Evolutionary conservation across 2,329 filamentous ascomycete genomes (phyloP), one percentile per base, ranked within the genome.

Genomic region (Plectosphaerella plurivora): DNA sequence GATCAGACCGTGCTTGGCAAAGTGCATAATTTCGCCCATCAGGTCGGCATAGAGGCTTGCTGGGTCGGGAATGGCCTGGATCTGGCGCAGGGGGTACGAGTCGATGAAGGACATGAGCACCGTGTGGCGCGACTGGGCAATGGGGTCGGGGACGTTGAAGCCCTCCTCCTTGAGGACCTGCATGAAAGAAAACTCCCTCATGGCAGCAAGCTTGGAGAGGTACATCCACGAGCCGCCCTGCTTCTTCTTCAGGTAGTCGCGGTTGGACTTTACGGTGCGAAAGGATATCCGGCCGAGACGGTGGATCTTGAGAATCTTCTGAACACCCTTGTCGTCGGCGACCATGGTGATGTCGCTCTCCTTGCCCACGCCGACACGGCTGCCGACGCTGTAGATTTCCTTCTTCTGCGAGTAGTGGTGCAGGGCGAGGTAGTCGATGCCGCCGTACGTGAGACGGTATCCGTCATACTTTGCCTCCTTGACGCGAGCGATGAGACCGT

Each of bases 391-490:
- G 79, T 96, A 97, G 41, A 97, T 82, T 52, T 81, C 82, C 61
- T 88, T 87, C 58, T 84, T 79, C 62, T 89, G 88, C 53, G 92
- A 87, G 68, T 97, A 87, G 1, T 91, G 86, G 72, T 97, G 91
- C 51, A 99, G 80, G 15, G 94, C 91, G n/a, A 99, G 85, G 71
- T 99, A 99, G 74, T 99, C 94, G 47, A 97, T 84, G 2, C 94
- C 94, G 62, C 94, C 94, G 68, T 99, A 99, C 7, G 93, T 96
- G 51, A 99, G 81, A 50, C 95, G 86, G 73, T 99, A 99, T 56
- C 94, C 94, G 65, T 99, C 94, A 73, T 99, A 99, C 70, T 91
- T 93, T 57, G 93, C 90, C 69, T 97, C 96, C 71, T 96, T 96
- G 61, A 96, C 85, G 61, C 89, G 89, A 45, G 89, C 91, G 63